Evolutionary conservation across 257 asterid genomes (phyloP), one percentile per base, ranked within the genome.

Genomic region (Plantago elongata): DNA sequence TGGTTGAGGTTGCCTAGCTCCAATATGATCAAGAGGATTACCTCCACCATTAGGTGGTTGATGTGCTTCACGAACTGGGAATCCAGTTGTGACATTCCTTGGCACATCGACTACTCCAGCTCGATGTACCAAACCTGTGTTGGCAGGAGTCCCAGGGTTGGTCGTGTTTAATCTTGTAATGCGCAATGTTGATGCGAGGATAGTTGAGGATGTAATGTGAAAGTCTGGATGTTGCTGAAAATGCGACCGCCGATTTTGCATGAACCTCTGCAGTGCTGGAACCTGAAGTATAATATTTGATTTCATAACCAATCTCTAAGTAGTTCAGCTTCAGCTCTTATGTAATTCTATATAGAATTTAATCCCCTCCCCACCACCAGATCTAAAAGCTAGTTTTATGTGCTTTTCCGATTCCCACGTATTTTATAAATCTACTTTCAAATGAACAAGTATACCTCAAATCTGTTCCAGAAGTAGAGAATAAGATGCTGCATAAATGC

Each of bases 401-500:
- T 37, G 59, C 43, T 54, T 54, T 54, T 27, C 6, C 11, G 17
- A 54, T 9, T 27, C 13, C 9, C 6, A 11, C 17, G n/a, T 11
- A 15, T 11, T 2, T 10, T 9, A 27, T 15, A 22, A 22, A 55
- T 69, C 45, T 65, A 69, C 38, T 14, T 62, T 62, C 52, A 54
- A 13, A 68, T 15, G 14, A 22, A 57, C 13, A 62, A 29, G 49
- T 47, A 44, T 13, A 93, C 99, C 97, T 93, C 99, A 70, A 93
- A 93, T 59, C 96, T 88, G 77, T 93, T 93, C 99, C 99, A 93
- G 66, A 93, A 93, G 75, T 89, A 93, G 51, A 93, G 90, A 68
- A 89, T 80, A 72, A 93, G 99, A 68, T 93, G 99, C 67, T 89
- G 96, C 97, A 93, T 87, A 71, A 93, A 93, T 50, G 99, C 96